These are phyloP conservation scores for Fusarium decemcellulare DNA, from an alignment of 2,329 filamentous ascomycete species.

Conservation along the genomic window DNA sequence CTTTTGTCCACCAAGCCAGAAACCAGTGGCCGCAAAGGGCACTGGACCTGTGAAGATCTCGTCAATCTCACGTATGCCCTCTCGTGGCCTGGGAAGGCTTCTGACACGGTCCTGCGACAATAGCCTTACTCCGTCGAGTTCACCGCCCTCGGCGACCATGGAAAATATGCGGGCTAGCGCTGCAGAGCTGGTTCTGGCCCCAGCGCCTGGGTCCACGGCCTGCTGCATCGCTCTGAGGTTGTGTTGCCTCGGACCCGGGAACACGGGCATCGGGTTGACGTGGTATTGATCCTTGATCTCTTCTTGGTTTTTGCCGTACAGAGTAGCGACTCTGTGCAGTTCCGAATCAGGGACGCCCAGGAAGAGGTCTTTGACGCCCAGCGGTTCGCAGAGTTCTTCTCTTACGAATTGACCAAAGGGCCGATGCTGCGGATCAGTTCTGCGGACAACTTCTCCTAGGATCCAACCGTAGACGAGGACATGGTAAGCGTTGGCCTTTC, in stretches of 20 bases:
- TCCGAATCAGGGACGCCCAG: conserved; percentile 17
- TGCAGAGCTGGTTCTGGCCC: conserved; percentile 3
- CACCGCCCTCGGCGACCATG: conserved; percentile 22
- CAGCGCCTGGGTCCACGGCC: conserved; percentile 20
- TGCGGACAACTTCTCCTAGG: conserved; percentile 14
- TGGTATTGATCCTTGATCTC: conserved; percentile 9
- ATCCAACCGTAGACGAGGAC: conserved; percentile 24
- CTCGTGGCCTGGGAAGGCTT: neutral
- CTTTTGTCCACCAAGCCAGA: conserved; percentile 8
- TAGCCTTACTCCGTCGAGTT: neutral
- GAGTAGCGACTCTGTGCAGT: conserved; percentile 12
- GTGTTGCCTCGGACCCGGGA: conserved; percentile 9
- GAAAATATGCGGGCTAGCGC: conserved; percentile 15
- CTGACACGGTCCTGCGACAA: neutral
- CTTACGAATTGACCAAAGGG: conserved; percentile 13
- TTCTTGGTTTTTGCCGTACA: conserved; percentile 12
- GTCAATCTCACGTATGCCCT: conserved; percentile 1
- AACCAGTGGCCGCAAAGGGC: neutral
- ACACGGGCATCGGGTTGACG: conserved; percentile 7
- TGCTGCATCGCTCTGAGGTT: conserved; percentile 18
- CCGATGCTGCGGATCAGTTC: conserved; percentile 13
- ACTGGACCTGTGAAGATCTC: conserved; percentile 12
- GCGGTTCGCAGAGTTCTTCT: conserved; percentile 13
- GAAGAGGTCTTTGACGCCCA: conserved; percentile 7
- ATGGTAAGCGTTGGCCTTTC: conserved; percentile 24